Conservation (phyloP, 2,329 filamentous ascomycete genomes). For the Trichoderma breve region DNA sequence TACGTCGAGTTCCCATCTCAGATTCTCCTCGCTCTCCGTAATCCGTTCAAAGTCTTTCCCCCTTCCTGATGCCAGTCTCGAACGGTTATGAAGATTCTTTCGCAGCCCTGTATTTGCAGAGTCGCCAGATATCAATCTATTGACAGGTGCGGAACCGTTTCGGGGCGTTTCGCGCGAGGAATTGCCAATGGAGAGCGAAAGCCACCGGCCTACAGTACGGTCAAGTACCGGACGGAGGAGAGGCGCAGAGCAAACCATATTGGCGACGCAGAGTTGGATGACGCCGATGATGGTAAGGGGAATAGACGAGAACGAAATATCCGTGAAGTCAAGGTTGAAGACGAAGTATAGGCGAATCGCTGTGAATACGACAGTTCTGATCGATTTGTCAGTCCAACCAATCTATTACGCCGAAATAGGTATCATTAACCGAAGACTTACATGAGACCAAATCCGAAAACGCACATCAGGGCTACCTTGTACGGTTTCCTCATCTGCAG, state of each 20-base stretch:
- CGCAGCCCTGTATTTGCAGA: background rate
- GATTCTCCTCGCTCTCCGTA: conserved; percentile 25
- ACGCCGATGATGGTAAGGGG: conserved; percentile 20
- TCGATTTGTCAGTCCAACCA: background rate
- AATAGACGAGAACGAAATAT: conserved; percentile 22
- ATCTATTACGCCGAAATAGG: no score
- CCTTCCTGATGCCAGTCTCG: background rate
- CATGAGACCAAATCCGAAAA: conserved; percentile 24
- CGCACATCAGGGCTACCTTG: conserved; percentile 23
- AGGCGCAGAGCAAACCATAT: conserved; percentile 24
- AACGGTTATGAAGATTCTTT: background rate
- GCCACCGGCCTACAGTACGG: conserved; percentile 18
- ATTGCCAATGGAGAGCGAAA: background rate
- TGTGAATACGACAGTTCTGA: conserved; percentile 23
- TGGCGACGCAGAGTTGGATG: conserved; percentile 23
- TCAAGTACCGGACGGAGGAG: conserved; percentile 25
- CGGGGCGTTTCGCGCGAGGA: background rate
- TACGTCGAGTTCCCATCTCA: conserved; percentile 24
- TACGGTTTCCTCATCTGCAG: conserved; percentile 22
- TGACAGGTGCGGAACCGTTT: background rate
- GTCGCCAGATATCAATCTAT: background rate
- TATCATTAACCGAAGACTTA: background rate
- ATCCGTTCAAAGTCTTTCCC: conserved; percentile 21
- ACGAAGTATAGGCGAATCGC: conserved; percentile 23
- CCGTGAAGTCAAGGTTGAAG: conserved; percentile 23